Evolutionary conservation across 306 rosid genomes (phyloP).

Genomic region (Cicer arietinum): DNA sequence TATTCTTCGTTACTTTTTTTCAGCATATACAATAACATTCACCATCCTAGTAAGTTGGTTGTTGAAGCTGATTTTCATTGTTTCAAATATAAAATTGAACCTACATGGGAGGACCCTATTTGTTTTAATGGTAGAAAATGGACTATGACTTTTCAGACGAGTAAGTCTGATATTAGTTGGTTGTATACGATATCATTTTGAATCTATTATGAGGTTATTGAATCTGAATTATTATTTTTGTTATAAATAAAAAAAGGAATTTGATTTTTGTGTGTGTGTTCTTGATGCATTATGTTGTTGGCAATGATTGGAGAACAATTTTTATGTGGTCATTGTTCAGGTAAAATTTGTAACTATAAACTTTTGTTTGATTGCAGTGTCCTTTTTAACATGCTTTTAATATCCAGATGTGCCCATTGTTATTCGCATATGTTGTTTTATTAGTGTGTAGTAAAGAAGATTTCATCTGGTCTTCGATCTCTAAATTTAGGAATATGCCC

Average conservation of each 20-base stretch:
- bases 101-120: slow-evolving; percentile 97
- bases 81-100: slow-evolving; percentile 81
- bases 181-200: slow-evolving; percentile 67
- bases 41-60: slow-evolving; percentile 75
- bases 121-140: slow-evolving; percentile 92
- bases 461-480: slow-evolving; percentile 65
- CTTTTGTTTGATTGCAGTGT: slow-evolving; percentile 20
- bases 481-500: slow-evolving; percentile 98
- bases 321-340: slow-evolving; percentile 88
- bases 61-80: slow-evolving; percentile 71
- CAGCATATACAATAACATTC: slow-evolving; percentile 86
- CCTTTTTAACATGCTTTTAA: slow-evolving; percentile 50
- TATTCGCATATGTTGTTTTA: too few relatives aligned
- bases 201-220: background rate
- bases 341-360: slow-evolving; percentile 53
- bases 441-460: too few relatives aligned
- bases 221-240: background rate
- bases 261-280: too few relatives aligned
- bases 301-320: slow-evolving; percentile 3
- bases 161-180: slow-evolving; percentile 82
- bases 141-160: slow-evolving; percentile 52
- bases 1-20: background rate
- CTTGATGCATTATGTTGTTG: too few relatives aligned
- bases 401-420: slow-evolving; percentile 75
- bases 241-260: background rate